Base-by-base conservation (phyloP, 768 basidiomycete species). In the Termitomyces sp. region DNA sequence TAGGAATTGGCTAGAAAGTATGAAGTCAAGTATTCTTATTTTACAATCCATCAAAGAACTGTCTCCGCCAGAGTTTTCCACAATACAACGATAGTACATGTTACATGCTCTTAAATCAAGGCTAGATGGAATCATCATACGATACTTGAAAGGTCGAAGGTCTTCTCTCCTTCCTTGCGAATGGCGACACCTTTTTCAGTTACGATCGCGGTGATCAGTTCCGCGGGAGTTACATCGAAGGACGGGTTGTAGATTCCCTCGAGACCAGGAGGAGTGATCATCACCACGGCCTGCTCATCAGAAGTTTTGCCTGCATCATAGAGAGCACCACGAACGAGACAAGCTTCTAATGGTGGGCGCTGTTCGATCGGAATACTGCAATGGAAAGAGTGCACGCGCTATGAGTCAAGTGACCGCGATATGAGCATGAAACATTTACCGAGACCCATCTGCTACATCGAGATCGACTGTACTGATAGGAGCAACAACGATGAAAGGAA, bases 191-290 rank as follows among this genome's bases (percentile, higher is more conserved):
- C 95, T 63, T 90, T 93, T 75, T 98, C 96, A 2, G 95, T 98
- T 12, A 95, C 94, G 50, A 98, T 90, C 31, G 90, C 92, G n/a
- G 87, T 90, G 61, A 98, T 97, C 42, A 98, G 75, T 58, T 90
- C 88, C 2, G 95, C 92, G 0, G 95, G 95, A 0, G 96, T 98
- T 16, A 98, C 94, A 68, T 98, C 96, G 71, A 98, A 98, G 61
- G 91, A 92, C 1, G 96, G 95, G 70, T 97, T 98, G 70, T 95
- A 96, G 40, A 92, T 75, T 31, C 81, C 83, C 44, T 82, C 77
- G 29, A 87, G 67, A 14, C 76, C 79, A 21, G 73, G 68, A 0
- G 95, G 93, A 0, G 94, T 94, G 59, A 95, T 84, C 81, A 93
- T 84, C 12, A 95, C 89, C 43, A 88, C 84, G 0, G 86, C 86